These are phyloP conservation scores for Ceratobasidium sp. DNA, from an alignment of 1,284 basidiomycete genomes.

Conservation along the genomic window DNA sequence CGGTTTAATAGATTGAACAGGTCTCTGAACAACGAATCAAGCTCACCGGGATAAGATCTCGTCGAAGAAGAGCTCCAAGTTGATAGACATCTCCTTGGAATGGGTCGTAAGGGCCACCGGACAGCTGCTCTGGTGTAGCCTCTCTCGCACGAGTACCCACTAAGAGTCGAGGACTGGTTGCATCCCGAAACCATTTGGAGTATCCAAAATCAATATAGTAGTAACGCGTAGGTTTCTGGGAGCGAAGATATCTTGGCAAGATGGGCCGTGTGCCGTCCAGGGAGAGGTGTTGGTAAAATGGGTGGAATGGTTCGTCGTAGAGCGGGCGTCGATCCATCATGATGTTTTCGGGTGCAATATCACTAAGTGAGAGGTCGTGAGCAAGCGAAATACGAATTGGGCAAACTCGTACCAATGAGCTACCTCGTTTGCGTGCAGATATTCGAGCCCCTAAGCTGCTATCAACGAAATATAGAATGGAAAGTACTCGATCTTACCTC, in stretches of 20 bases:
- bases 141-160: slow-evolving; percentile 10
- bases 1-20: not conserved
- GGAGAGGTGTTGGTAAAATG: not conserved
- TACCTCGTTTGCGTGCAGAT: not conserved
- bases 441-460: not conserved
- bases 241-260: not conserved
- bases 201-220: slow-evolving; percentile 43
- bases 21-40: too few relatives aligned
- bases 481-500: not conserved
- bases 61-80: slow-evolving; percentile 11
- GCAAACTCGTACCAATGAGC: not conserved
- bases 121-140: slow-evolving; percentile 6
- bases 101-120: slow-evolving; percentile 23
- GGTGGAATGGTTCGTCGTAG: slow-evolving; percentile 14
- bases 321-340: slow-evolving; percentile 4
- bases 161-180: not conserved
- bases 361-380: not conserved
- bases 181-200: slow-evolving; percentile 19
- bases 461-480: not conserved
- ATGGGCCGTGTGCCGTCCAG: not conserved
- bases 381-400: not conserved
- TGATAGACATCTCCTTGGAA: slow-evolving; percentile 33
- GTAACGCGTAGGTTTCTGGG: slow-evolving; percentile 14
- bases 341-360: slow-evolving; percentile 6
- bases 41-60: slow-evolving; percentile 32